Percentiles rank a stretch among this genome's conserved stretches.
phyloP scores from a whole-genome alignment of 2,329 filamentous ascomycete species.

The Penicillium sumatraense region DNA sequence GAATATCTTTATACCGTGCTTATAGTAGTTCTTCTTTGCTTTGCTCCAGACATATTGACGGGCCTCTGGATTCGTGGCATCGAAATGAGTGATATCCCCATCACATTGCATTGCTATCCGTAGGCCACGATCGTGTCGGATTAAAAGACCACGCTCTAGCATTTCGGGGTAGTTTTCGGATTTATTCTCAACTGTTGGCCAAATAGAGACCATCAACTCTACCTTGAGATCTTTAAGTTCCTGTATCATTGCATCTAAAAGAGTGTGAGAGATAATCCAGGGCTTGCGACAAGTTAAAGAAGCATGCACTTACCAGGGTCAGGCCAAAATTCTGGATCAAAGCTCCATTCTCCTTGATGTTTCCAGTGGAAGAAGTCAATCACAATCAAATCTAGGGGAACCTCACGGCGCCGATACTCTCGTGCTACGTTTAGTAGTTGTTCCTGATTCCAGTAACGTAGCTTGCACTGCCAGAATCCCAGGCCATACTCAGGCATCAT shows the following conservation, averaged over 20 bases:
- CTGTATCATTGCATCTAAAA: conserved; percentile 62
- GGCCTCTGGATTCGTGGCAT: conserved; percentile 66
- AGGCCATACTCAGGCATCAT: conserved; percentile 73
- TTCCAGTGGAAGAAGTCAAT: conserved; percentile 72
- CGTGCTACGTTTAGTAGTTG: conserved; percentile 64
- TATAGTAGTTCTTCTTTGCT: conserved; percentile 64
- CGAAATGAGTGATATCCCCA: conserved; percentile 64
- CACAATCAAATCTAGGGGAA: conserved; percentile 69
- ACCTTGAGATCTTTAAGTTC: conserved; percentile 64
- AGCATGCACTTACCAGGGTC: conserved; percentile 55
- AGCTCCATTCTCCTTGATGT: conserved; percentile 69
- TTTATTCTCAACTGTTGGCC: conserved; percentile 66
- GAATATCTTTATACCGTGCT: conserved; percentile 66
- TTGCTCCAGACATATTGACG: conserved; percentile 64
- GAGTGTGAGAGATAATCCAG: background rate
- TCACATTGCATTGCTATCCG: conserved; percentile 63
- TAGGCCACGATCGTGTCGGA: conserved; percentile 64
- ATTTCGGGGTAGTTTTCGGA: conserved; percentile 67
- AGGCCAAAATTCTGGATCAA: conserved; percentile 68
- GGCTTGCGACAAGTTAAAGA: background rate
- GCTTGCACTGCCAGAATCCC: conserved; percentile 71
- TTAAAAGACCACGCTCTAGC: conserved; percentile 64
- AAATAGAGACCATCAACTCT: conserved; percentile 72
- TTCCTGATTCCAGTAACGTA: conserved; percentile 69
- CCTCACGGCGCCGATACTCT: conserved; percentile 59